Base-by-base conservation (phyloP, 2,329 filamentous ascomycete genomes). In the Phialophora verrucosa region DNA sequence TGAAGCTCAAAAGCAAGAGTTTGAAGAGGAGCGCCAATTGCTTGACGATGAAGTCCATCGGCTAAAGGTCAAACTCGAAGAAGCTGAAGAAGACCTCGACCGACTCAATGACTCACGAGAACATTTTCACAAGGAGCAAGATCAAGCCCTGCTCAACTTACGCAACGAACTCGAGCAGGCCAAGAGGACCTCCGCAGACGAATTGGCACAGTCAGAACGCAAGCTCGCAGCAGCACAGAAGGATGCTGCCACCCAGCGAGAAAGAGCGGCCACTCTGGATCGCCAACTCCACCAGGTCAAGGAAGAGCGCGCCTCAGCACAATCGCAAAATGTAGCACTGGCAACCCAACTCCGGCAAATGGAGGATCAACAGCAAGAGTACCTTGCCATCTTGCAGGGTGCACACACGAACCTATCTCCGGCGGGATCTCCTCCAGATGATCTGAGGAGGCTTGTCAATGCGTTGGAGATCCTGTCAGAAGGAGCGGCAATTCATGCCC, bases 11-110 rank as follows among this genome's bases (percentile, higher is more conserved):
- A 92, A 97, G 78, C 88, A 88, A 29, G 95, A 98, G 74, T 97
- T 97, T 72, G 84, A 91, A 42, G 88, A 89, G 58, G 94, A 98
- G 77, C 88, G 95, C 47, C 92, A 91, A 74, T 90, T 89, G 10
- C 83, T 98, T 0, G 91, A 97, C 72, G 84, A 87, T 17, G 93
- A 98, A 75, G 88, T 95, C 64, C 90, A 88, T 72, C 85, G 86
- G 14, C 85, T 93, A 64, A 93, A 90, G 74, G 83, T 89, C 62
- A 90, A 89, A 60, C 82, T 95, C 0, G 95, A 98, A 75, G 92
- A 98, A 72, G 85, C 91, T 5, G 95, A 99, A 78, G 93, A 97
- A 73, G 93, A 97, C 75, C 87, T 98, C 59, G 93, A 97, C 73
- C 86, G 92, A 66, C 87, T 94, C 62, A 85, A 92, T 50, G 92